Conservation (phyloP, 139 green algal species). For the Chlamydomonas sphaeroides region DNA sequence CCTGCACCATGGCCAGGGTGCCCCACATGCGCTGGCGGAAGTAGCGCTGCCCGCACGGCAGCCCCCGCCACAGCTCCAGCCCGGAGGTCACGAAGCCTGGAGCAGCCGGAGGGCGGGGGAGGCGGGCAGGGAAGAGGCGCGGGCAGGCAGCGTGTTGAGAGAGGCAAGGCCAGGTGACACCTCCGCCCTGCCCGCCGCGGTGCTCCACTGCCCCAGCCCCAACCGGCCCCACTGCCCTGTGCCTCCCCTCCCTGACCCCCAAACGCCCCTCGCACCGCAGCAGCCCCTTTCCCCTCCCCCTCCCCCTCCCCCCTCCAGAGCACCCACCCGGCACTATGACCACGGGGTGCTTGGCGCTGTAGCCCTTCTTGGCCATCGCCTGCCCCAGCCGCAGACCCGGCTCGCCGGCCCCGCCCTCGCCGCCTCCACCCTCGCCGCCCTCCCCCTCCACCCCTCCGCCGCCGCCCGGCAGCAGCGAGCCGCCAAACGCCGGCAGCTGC, state of each 20-base stretch:
- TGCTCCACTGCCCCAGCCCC: neutral
- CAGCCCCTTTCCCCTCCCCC: too few relatives aligned
- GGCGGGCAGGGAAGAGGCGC: neutral
- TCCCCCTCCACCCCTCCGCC: neutral
- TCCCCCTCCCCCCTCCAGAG: too few relatives aligned
- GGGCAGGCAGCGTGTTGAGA: too few relatives aligned
- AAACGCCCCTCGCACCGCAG: neutral
- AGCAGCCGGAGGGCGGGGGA: neutral
- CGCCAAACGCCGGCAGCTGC: constrained; percentile 29
- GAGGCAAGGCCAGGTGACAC: neutral
- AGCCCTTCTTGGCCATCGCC: constrained; percentile 45
- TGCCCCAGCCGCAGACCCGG: constrained; percentile 38
- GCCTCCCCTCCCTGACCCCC: too few relatives aligned
- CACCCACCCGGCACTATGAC: constrained; percentile 40
- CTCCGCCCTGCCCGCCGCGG: neutral
- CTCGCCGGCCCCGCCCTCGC: neutral
- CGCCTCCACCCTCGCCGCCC: neutral
- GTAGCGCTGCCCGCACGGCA: constrained; percentile 64
- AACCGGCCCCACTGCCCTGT: too few relatives aligned
- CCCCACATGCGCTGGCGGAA: constrained; percentile 80
- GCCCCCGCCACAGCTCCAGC: constrained; percentile 81
- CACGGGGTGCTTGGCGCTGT: constrained; percentile 38
- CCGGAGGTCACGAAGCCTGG: constrained; percentile 78
- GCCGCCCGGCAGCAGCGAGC: neutral
- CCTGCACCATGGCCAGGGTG: constrained; percentile 69